These are phyloP conservation scores for Cryptosporidium sp. DNA, from an alignment of 169 alveolate genomes.

Conservation along the genomic window DNA sequence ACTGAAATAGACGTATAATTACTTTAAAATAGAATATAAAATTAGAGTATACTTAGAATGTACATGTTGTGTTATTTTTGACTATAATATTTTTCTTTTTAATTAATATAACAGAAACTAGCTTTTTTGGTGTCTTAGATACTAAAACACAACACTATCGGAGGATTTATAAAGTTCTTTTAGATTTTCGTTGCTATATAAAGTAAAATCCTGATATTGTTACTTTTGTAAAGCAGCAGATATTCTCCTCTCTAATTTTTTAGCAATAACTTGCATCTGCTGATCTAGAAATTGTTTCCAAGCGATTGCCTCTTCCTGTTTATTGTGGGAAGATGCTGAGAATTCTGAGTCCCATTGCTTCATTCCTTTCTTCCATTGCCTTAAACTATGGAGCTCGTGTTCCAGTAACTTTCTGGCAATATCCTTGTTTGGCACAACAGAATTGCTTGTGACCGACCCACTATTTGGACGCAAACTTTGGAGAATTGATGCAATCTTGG, in stretches of 20 bases:
- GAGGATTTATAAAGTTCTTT: neutral
- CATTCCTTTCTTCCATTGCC: constrained; percentile 75
- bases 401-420: constrained; percentile 46
- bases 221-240: constrained; percentile 70
- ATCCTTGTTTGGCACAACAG: constrained; percentile 15
- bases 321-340: constrained; percentile 31
- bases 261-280: constrained; percentile 72
- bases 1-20: neutral
- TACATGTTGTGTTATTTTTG: neutral
- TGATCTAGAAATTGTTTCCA: constrained; percentile 71
- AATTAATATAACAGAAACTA: neutral
- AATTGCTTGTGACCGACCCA: constrained; percentile 37
- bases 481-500: constrained; percentile 1
- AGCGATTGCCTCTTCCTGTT: constrained; percentile 62
- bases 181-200: constrained; percentile 3
- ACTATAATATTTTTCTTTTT: neutral
- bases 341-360: constrained; percentile 69
- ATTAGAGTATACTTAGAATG: neutral
- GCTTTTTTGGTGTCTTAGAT: neutral
- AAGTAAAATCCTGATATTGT: neutral
- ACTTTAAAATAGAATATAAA: neutral
- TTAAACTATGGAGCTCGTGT: constrained; percentile 51
- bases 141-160: neutral
- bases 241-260: constrained; percentile 60
- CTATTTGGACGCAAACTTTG: constrained; percentile 57